Evolutionary conservation across 495 filamentous ascomycete genomes (phyloP), one percentile per base, ranked within the genome.

Genomic region (Aspergillus olivimuriae): DNA sequence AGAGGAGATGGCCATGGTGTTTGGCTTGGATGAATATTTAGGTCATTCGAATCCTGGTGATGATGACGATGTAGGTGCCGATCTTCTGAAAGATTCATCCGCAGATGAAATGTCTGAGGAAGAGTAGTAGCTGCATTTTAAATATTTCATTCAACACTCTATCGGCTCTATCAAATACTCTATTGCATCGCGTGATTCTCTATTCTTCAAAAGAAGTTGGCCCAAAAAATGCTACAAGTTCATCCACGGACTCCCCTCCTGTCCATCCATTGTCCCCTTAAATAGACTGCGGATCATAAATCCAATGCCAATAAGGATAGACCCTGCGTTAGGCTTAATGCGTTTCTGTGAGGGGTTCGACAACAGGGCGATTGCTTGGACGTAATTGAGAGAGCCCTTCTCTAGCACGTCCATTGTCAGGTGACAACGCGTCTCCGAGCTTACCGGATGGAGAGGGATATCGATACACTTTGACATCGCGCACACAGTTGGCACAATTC

Each of bases 251-350:
- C 30, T 30, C n/a, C 40, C 21, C 1, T 9, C 15, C 8, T 39
- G 17, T 19, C 48, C 53, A n/a, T 50, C 53, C 14, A n/a, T n/a
- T n/a, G 49, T 41, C 12, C 31, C 39, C 2, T 44, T 43, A 37
- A 56, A 53, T 4, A 53, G 28, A 39, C 48, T 53, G 23, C 52
- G 49, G n/a, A 57, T 57, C 53, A 57, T 57, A 10, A 53, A 43
- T n/a, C 52, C 52, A 15, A 56, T 56, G 10, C 52, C 52, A 18
- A 56, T 51, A 1, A 56, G 40, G 10, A 56, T 50, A 31, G 50
- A 55, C 4, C 40, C 52, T 0, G 52, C 52, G 23, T 55, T 55
- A 2, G 52, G 52, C 20, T 55, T 55, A 41, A 50, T 55, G n/a
- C 52, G 43, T 33, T 55, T 55, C 33, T 55, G 52, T 15, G 50